These are phyloP conservation scores for Penicillium brasilianum DNA, from an alignment of 2,329 filamentous ascomycete species.

Conservation along the genomic window DNA sequence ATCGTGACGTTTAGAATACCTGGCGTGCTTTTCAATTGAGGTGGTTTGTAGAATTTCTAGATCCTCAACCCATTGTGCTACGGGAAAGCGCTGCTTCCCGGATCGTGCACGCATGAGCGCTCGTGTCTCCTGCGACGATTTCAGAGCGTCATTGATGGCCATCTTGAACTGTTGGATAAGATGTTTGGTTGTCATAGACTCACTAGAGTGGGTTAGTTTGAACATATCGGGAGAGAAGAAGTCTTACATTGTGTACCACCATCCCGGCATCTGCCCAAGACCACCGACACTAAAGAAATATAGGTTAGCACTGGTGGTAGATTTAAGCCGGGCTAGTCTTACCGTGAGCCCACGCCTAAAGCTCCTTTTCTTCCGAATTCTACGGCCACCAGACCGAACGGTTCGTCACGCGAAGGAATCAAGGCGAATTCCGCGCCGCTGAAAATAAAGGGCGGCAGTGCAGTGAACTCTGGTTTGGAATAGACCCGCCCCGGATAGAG, in stretches of 20 bases:
- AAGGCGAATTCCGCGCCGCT: slow-evolving; percentile 70
- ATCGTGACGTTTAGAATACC: slow-evolving; percentile 41
- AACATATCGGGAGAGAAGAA: neutral
- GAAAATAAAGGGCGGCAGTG: slow-evolving; percentile 69
- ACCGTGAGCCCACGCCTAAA: slow-evolving; percentile 66
- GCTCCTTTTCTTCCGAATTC: slow-evolving; percentile 72
- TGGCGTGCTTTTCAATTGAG: slow-evolving; percentile 62
- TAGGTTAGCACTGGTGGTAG: neutral
- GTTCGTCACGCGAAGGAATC: slow-evolving; percentile 72
- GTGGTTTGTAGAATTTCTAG: slow-evolving; percentile 65
- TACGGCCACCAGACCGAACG: slow-evolving; percentile 70
- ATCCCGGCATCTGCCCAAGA: slow-evolving; percentile 71
- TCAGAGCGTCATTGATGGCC: slow-evolving; percentile 67
- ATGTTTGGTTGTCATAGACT: slow-evolving; percentile 67
- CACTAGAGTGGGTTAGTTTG: slow-evolving; percentile 33
- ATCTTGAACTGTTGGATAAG: slow-evolving; percentile 68
- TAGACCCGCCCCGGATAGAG: slow-evolving; percentile 68
- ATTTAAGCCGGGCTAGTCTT: neutral
- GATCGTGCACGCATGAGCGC: slow-evolving; percentile 68
- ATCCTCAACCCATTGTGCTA: slow-evolving; percentile 69
- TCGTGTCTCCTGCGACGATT: slow-evolving; percentile 57
- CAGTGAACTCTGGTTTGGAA: slow-evolving; percentile 70
- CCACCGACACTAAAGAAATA: slow-evolving; percentile 58
- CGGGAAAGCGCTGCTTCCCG: slow-evolving; percentile 69
- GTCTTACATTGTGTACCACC: slow-evolving; percentile 67